A percentile compares a stretch with the other conserved stretches of the same genome.
These are phyloP conservation scores for Aspergillus funiculosus DNA, from an alignment of 495 filamentous ascomycete species.

Conservation along the genomic window DNA sequence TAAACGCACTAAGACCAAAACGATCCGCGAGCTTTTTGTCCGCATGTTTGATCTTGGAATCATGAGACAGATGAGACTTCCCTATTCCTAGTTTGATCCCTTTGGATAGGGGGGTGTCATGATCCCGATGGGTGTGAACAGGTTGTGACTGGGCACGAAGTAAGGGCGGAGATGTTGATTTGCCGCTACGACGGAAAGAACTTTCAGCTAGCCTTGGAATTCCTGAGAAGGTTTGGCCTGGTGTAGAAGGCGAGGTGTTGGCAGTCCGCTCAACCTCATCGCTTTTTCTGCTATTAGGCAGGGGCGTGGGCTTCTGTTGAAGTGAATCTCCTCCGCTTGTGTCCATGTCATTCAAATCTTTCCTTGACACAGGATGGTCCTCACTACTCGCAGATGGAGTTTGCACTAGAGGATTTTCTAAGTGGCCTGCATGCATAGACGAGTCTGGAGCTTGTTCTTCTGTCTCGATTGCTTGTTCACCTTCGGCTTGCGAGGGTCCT, in stretches of 20 bases:
- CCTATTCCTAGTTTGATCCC: constrained; percentile 23
- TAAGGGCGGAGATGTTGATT: constrained; percentile 57
- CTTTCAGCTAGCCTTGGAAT: constrained; percentile 49
- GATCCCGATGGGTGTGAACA: constrained; percentile 29
- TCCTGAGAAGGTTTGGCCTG: constrained; percentile 34
- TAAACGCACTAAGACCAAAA: constrained; percentile 54
- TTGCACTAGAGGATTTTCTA: constrained; percentile 17
- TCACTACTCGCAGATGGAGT: constrained; percentile 6
- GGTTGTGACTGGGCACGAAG: constrained; percentile 69
- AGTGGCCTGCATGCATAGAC: constrained; percentile 48
- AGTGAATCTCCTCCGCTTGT: constrained; percentile 1
- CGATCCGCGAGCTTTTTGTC: constrained; percentile 72
- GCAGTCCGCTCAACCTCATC: neutral
- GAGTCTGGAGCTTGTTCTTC: constrained; percentile 67
- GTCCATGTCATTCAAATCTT: constrained; percentile 10
- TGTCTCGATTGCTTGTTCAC: constrained; percentile 34
- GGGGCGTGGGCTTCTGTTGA: neutral
- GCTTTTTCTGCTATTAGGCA: constrained; percentile 9
- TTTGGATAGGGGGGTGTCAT: constrained; percentile 17
- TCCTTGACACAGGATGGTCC: constrained; percentile 12
- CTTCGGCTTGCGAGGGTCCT: constrained; percentile 13
- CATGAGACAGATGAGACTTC: constrained; percentile 18
- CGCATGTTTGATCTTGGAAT: constrained; percentile 36
- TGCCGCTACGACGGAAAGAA: constrained; percentile 34
- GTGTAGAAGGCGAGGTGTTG: constrained; percentile 19